These are phyloP conservation scores for Aureoboletus auriporus DNA, from an alignment of 768 basidiomycete species.

Conservation along the genomic window DNA sequence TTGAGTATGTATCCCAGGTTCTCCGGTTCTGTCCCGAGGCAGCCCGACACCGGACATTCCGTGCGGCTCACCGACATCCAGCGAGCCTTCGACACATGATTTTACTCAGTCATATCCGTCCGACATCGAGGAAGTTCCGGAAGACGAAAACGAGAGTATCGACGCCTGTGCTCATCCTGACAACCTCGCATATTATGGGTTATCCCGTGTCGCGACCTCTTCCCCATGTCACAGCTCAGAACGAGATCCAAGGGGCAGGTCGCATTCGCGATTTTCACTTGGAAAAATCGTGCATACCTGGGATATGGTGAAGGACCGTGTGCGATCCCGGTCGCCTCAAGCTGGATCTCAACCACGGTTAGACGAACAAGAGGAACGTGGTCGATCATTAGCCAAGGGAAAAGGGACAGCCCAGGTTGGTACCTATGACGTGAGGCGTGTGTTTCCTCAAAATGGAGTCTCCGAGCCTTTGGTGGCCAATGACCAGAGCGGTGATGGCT, in stretches of 20 bases:
- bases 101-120: constrained; percentile 34
- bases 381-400: constrained; percentile 28
- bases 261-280: constrained; percentile 48
- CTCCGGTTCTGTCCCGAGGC: constrained; percentile 1
- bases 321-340: constrained; percentile 46
- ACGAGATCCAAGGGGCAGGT: constrained; percentile 32
- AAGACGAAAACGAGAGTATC: constrained; percentile 24
- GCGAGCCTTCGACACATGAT: constrained; percentile 3
- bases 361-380: constrained; percentile 15
- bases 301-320: constrained; percentile 39
- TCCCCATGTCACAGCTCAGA: constrained; percentile 16
- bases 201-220: constrained; percentile 10
- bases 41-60: constrained; percentile 1
- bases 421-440: background rate
- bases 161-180: constrained; percentile 4
- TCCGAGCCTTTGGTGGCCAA: constrained; percentile 23
- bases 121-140: constrained; percentile 40
- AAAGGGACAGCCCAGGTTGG: constrained; percentile 26
- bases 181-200: constrained; percentile 12
- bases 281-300: constrained; percentile 48
- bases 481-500: constrained; percentile 45
- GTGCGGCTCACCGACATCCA: constrained; percentile 9
- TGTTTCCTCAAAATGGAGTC: constrained; percentile 26
- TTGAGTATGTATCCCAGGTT: constrained; percentile 8
- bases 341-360: constrained; percentile 4